Conservation (phyloP, 2,329 filamentous ascomycete species). For the Penicillium sp. region DNA sequence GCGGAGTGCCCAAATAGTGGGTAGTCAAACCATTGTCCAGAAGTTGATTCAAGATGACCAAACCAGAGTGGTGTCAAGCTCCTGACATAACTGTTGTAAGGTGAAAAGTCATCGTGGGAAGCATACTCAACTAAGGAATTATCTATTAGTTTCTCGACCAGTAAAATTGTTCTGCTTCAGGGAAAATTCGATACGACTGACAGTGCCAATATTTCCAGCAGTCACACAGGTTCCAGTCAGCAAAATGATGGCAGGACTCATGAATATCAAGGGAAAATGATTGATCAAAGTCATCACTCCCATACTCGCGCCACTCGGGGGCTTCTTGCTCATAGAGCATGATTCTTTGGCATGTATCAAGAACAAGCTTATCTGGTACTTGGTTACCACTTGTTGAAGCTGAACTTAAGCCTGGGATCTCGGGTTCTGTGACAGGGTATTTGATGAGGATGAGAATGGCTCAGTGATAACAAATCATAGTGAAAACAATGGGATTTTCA, state of each 20-base stretch:
- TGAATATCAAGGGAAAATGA: not conserved
- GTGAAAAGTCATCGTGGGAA: not conserved
- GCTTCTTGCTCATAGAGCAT: not conserved
- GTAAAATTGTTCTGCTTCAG: not conserved
- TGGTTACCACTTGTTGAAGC: not conserved
- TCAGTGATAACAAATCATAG: not conserved
- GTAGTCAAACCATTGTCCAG: slow-evolving; percentile 2
- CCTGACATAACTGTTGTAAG: not conserved
- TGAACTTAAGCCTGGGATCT: not conserved
- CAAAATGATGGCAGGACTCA: not conserved
- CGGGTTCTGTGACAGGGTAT: not conserved
- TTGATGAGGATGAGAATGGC: not conserved
- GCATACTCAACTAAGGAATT: not conserved
- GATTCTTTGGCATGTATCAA: not conserved
- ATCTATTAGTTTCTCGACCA: not conserved
- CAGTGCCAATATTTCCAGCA: not conserved
- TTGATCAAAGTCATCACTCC: not conserved
- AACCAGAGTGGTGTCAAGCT: not conserved
- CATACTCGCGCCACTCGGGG: not conserved
- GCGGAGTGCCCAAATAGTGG: not conserved
- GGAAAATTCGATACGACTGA: not conserved
- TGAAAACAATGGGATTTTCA: not conserved
- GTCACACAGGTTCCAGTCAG: not conserved
- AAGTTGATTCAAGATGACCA: not conserved
- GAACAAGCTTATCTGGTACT: not conserved